Evolutionary conservation across 257 asterid species (phyloP).

Genomic region (Solanum boliviense): DNA sequence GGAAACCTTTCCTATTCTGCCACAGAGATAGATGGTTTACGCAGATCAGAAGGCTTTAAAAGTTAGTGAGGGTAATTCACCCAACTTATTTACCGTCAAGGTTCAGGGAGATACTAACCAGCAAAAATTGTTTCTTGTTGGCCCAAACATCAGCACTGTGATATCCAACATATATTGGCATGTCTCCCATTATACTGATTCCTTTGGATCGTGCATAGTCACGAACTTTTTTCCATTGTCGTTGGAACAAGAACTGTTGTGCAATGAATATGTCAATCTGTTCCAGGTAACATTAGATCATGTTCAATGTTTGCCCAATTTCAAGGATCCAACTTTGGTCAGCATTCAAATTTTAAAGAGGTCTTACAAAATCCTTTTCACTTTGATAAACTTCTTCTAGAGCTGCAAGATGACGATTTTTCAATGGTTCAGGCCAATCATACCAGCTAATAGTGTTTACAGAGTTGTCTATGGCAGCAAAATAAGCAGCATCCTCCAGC

Average conservation of each 20-base stretch:
- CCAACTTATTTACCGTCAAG: neutral
- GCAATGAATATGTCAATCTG: slow-evolving; percentile 92
- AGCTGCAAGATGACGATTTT: slow-evolving; percentile 84
- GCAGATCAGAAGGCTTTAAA: slow-evolving; percentile 9
- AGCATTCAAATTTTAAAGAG: neutral
- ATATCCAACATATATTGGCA: slow-evolving; percentile 98
- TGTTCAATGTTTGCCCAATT: neutral
- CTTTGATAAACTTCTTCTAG: slow-evolving; percentile 81
- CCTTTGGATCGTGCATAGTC: slow-evolving; percentile 73
- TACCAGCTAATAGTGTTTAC: slow-evolving; percentile 75
- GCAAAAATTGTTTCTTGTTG: slow-evolving; percentile 75
- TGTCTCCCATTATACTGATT: slow-evolving; percentile 95
- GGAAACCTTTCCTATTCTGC: slow-evolving; percentile 73
- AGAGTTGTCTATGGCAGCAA: slow-evolving; percentile 88
- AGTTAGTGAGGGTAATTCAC: neutral
- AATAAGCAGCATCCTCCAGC: slow-evolving; percentile 97
- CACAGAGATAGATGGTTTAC: slow-evolving; percentile 3
- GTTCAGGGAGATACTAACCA: slow-evolving; percentile 44
- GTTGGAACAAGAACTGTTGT: slow-evolving; percentile 88
- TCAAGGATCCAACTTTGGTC: neutral
- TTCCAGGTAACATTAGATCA: slow-evolving; percentile 5
- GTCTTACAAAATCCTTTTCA: slow-evolving; percentile 75
- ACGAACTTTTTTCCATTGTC: slow-evolving; percentile 90
- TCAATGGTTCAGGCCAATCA: slow-evolving; percentile 94
- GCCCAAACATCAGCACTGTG: slow-evolving; percentile 99